A percentile compares a stretch with the other conserved stretches of the same genome.
phyloP scores from a whole-genome alignment of 441 rosid genomes.

The Adansonia madagascariensis region DNA sequence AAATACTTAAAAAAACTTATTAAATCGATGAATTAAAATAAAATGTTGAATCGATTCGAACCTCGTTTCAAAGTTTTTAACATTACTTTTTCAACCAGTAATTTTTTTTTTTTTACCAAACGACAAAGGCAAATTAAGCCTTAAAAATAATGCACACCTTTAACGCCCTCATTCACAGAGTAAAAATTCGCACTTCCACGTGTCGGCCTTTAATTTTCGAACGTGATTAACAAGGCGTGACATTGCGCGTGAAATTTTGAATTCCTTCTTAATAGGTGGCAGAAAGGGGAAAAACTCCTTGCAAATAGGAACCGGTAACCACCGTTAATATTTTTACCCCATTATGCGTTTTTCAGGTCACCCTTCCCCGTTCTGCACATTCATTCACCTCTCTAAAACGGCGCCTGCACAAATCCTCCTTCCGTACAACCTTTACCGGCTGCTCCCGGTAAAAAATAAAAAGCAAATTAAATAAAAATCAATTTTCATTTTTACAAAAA shows the following conservation, averaged over 20 bases:
- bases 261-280: slow-evolving; percentile 13
- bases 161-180: too few species aligned
- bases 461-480: background rate
- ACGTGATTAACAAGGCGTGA: background rate
- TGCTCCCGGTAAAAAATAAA: slow-evolving; percentile 29
- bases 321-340: slow-evolving; percentile 26
- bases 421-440: slow-evolving; percentile 24
- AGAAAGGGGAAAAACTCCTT: slow-evolving; percentile 29
- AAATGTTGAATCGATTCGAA: too few species aligned
- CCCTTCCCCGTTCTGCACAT: slow-evolving; percentile 18
- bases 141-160: too few species aligned
- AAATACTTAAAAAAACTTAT: too few species aligned
- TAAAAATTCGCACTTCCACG: background rate
- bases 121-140: too few species aligned
- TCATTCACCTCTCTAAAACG: too few species aligned
- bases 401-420: background rate
- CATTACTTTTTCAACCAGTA: too few species aligned
- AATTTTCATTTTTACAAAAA: background rate
- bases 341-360: slow-evolving; percentile 33
- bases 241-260: slow-evolving; percentile 10
- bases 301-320: slow-evolving; percentile 40
- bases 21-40: too few species aligned
- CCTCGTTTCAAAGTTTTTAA: too few species aligned
- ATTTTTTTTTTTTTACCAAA: too few species aligned
- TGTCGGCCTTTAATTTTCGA: background rate